Conservation (phyloP, 352 stramenopile species). For the Phytophthora uliginosa region DNA sequence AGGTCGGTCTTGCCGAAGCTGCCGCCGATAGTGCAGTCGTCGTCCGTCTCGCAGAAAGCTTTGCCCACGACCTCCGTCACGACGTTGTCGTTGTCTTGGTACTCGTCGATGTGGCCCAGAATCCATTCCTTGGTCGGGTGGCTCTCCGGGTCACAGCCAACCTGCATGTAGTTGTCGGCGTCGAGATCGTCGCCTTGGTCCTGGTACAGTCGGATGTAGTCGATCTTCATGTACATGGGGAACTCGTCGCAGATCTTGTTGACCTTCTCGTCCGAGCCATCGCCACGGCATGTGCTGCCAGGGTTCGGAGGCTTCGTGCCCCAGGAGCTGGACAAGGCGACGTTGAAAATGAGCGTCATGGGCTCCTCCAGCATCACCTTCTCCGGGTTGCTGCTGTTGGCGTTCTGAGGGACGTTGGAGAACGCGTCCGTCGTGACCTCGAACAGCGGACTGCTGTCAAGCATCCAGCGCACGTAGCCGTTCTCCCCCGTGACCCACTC, state of each 20-base stretch:
- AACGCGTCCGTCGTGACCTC: constrained; percentile 75
- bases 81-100: constrained; percentile 56
- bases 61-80: constrained; percentile 45
- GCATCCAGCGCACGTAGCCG: constrained; percentile 61
- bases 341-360: constrained; percentile 95
- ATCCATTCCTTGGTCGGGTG: constrained; percentile 61
- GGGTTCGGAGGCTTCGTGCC: constrained; percentile 41
- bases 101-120: constrained; percentile 50
- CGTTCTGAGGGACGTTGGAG: constrained; percentile 46
- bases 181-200: constrained; percentile 46
- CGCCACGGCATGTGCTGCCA: constrained; percentile 31
- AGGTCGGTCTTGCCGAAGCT: constrained; percentile 40
- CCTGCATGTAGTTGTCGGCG: constrained; percentile 42
- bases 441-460: constrained; percentile 86
- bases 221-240: constrained; percentile 79
- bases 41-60: constrained; percentile 51
- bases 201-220: constrained; percentile 92
- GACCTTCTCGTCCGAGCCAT: constrained; percentile 46
- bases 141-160: constrained; percentile 48
- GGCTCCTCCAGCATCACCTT: constrained; percentile 94
- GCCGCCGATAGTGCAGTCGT: constrained; percentile 53
- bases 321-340: constrained; percentile 89
- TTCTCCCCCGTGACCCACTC: constrained; percentile 53
- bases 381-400: constrained; percentile 60
- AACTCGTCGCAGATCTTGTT: constrained; percentile 67